Base-by-base conservation (phyloP, 805 yeast species). In the Spathaspora passalidarum region DNA sequence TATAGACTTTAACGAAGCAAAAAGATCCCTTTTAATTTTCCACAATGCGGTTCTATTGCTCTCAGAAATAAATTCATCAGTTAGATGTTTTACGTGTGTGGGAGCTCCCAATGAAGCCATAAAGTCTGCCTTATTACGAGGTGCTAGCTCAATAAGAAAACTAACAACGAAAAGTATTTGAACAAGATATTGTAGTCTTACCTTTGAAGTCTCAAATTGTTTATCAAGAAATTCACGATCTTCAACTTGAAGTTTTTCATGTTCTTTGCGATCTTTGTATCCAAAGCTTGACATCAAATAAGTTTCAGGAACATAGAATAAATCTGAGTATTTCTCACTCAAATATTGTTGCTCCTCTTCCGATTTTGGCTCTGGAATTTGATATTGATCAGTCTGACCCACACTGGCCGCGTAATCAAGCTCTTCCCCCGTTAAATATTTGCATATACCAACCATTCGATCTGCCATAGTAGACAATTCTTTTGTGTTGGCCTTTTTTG, bases 231-330 rank as follows among this genome's bases (percentile, higher is more conserved):
- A 55, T 21, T 51, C 52, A 35, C 56, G 51, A 46, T 69, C 75
- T 9, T 56, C 55, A 5, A 46, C 50, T 34, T 49, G 50, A 16
- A 56, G 45, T 10, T 46, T 47, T 45, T 38, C 57, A 56, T 40
- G 57, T 40, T 40, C 50, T 45, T 4, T 47, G 47, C 9, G 52
- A 54, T n/a, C 56, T n/a, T 38, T 26, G 11, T 8, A 8, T 5
- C 20, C 61, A 39, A 70, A 71, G 0, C 60, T 54, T 2, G 72
- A 58, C 1, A 57, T 41, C 60, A 66, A 68, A 51, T 70, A 72
- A 8, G 53, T 52, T 43, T 72, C 76, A 1, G 76, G 70, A 40
- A 63, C 65, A 46, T 64, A 69, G 26, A 49, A 43, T 22, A 49
- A 48, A 0, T 50, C 38, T 2, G 47, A 17, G 41, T 57, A 61